Conservation (phyloP, 805 yeast species). For the Torulaspora delbrueckii region DNA sequence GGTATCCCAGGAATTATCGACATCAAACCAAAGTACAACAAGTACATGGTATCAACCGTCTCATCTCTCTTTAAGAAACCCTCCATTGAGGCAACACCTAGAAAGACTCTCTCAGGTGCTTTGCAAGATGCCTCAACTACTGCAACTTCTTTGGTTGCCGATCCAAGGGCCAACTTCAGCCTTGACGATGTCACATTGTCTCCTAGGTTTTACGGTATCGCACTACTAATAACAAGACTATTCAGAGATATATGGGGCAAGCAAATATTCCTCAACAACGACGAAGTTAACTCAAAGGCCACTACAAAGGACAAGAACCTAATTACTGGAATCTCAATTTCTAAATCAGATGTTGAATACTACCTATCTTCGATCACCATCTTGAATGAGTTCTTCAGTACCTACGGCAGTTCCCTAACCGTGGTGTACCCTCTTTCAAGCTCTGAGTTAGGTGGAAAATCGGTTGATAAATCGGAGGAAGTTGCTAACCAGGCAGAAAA, state of each 20-base stretch:
- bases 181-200: constrained; percentile 80
- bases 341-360: constrained; percentile 52
- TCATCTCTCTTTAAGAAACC: constrained; percentile 28
- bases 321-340: constrained; percentile 25
- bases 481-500: constrained; percentile 85
- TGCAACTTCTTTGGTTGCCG: constrained; percentile 7
- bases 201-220: constrained; percentile 86
- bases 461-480: constrained; percentile 45
- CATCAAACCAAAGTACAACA: constrained; percentile 40
- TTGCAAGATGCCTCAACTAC: constrained; percentile 14
- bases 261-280: constrained; percentile 51
- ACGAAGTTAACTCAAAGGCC: constrained; percentile 19
- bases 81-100: constrained; percentile 21
- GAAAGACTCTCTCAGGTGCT: constrained; percentile 9
- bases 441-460: constrained; percentile 34
- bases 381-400: constrained; percentile 62
- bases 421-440: constrained; percentile 40
- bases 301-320: constrained; percentile 20
- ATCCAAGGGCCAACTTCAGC: constrained; percentile 30
- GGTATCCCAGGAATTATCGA: constrained; percentile 42
- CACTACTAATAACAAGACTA: constrained; percentile 70
- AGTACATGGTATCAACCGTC: constrained; percentile 28
- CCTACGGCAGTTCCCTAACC: constrained; percentile 47
- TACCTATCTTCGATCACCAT: constrained; percentile 67
- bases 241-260: constrained; percentile 75